Evolutionary conservation across 2,329 filamentous ascomycete species (phyloP), one percentile per base, ranked within the genome.

Genomic region (Stagonosporopsis rhizophila): DNA sequence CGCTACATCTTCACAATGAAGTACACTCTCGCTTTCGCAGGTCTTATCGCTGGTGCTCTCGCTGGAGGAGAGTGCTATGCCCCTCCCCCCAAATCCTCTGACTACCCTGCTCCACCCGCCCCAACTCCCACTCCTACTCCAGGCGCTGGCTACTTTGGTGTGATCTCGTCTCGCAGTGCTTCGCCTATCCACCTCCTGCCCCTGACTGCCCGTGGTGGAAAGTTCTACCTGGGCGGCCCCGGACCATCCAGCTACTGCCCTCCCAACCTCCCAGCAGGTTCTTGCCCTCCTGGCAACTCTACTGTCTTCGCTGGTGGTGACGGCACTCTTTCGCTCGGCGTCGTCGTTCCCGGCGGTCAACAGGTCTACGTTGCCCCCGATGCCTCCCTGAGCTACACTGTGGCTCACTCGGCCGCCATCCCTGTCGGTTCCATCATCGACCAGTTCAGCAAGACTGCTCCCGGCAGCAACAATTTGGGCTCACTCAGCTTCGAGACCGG

Each of bases 341-440:
- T 85, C 28, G 68, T 80, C 27, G 87, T 88, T 4, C 86, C 87
- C 5, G 87, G 87, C 25, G 87, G 87, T 23, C 87, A 90, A 65
- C 74, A 80, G 54, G 72, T 88, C 64, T 89, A 85, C 71, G 79
- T 89, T 53, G 77, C 75, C 3, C 77, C 81, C 3, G 72, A 79
- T 23, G 87, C 87, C 6, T 76, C 79, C 9, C 71, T 89, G 53
- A 77, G 79, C 51, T 89, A 84, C 75, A 85, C 85, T 0, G 59
- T 66, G 19, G 79, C 86, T 0, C 85, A 88, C 75, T 86, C 84
- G 0, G 74, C 72, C 2, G 75, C 66, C 52, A 81, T 82, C 5
- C 85, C 86, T 0, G 59, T 72, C 0, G 85, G 84, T 9, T 81
- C 84, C 7, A 71, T 80, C 34, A 49, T 75, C 15, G 81, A 80